Base-by-base conservation (phyloP, 208 protist species). In the Wallacemonas sp. region DNA sequence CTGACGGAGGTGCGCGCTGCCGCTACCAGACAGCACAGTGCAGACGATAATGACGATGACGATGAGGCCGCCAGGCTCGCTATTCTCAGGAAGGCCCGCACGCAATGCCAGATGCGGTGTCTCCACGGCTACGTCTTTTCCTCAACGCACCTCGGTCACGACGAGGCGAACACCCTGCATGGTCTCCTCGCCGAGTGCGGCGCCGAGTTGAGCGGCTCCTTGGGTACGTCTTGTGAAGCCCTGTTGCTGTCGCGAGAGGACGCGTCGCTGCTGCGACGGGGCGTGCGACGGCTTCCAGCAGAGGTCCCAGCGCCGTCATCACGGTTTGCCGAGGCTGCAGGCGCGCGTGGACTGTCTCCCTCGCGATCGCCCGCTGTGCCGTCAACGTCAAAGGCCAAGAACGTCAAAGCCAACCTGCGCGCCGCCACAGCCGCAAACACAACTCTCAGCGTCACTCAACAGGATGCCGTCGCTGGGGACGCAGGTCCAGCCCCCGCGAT, bases 61-160 rank as follows among this genome's bases (percentile, higher is more conserved):
- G 47, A 32, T 14, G 21, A 55, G 21, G 24, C 3, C 47, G 26
- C 8, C 21, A 17, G 9, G 47, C 47, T 14, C 23, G 2, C 29
- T 16, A 2, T 41, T 8, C 26, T 6, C 3, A 16, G 12, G 4
- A 14, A 39, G 16, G 30, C 52, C 6, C 24, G 52, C 17, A 27
- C 14, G 14, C 57, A 38, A 1, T 82, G 47, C 29, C 64, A 68
- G 14, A 74, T 92, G 12, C 80, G 83, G 30, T 77, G 63, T 44
- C 74, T 95, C 44, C 52, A 72, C 43, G 85, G 87, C 24, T 95
- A 95, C 57, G 58, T 62, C 11, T 88, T 95, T 61, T 85, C 72
- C 41, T 62, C 78, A 0, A 84, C 84, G 14, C 71, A 77, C 4
- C 61, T 93, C 39, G 43, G 67, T 1, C 57, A 36, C 9, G 56